phyloP scores from a whole-genome alignment of 169 alveolate genomes.

The Blepharisma undulans region DNA sequence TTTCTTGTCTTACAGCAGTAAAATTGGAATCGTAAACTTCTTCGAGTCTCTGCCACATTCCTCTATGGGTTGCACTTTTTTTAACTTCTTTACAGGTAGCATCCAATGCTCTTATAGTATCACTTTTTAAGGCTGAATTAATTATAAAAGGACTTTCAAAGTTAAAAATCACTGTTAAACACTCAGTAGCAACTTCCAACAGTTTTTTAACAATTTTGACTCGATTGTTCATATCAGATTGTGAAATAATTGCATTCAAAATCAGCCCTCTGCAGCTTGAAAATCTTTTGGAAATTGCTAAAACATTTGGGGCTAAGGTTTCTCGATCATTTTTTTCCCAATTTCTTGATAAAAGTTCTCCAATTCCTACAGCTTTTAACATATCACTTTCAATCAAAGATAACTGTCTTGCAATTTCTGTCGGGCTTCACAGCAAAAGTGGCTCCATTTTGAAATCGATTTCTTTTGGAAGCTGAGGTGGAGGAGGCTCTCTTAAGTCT shows the following conservation, averaged over 20 bases:
- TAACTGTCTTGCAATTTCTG: constrained; percentile 35
- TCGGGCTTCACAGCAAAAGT: constrained; percentile 13
- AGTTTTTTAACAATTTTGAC: background rate
- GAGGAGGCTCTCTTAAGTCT: background rate
- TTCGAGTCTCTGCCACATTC: constrained; percentile 15
- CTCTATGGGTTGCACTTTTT: constrained; percentile 4
- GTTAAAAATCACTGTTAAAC: background rate
- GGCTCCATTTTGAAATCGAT: constrained; percentile 38
- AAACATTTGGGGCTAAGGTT: background rate
- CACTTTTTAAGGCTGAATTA: constrained; percentile 23
- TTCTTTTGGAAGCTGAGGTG: constrained; percentile 20
- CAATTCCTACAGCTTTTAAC: constrained; percentile 4
- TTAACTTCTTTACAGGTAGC: constrained; percentile 18
- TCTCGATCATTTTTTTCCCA: constrained; percentile 20
- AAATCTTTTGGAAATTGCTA: background rate
- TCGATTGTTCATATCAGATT: constrained; percentile 15
- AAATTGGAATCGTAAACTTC: background rate
- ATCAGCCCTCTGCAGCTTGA: background rate
- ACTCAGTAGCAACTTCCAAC: constrained; percentile 22
- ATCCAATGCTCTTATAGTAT: constrained; percentile 16
- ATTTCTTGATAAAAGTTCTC: constrained; percentile 15
- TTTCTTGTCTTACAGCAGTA: background rate
- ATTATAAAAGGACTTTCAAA: constrained; percentile 21
- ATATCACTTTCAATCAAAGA: constrained; percentile 9
- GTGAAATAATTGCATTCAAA: constrained; percentile 4